phyloP scores from a whole-genome alignment of 1,284 basidiomycete species.

The Heterobasidion occidentale region DNA sequence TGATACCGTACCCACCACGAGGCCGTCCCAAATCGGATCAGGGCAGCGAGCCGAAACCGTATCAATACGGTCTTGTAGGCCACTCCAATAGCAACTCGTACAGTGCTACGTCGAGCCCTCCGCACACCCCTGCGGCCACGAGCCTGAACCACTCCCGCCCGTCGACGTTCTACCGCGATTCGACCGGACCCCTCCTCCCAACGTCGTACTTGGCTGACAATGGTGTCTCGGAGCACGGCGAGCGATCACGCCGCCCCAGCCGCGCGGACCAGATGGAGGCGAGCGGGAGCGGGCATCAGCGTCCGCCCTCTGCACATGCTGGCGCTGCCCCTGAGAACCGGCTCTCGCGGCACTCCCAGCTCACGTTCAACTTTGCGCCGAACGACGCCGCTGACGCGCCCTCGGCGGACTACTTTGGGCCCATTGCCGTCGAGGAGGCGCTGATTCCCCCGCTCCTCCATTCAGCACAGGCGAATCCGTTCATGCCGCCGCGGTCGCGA shows the following conservation, averaged over 20 bases:
- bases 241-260: background rate
- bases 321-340: background rate
- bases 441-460: background rate
- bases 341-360: background rate
- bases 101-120: background rate
- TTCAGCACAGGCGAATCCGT: background rate
- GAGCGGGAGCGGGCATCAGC: background rate
- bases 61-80: slow-evolving; percentile 16
- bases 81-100: slow-evolving; percentile 1
- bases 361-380: background rate
- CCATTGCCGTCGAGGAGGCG: background rate
- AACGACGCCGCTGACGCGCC: background rate
- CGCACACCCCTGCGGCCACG: slow-evolving; percentile 1
- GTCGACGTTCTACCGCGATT: background rate
- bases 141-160: background rate
- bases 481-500: background rate
- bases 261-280: background rate
- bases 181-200: background rate
- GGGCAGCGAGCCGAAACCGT: slow-evolving; percentile 14
- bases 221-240: background rate
- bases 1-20: slow-evolving; percentile 9
- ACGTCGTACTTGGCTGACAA: background rate
- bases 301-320: background rate
- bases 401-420: background rate
- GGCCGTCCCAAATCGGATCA: background rate